Evolutionary conservation across 2,329 filamentous ascomycete species (phyloP), one percentile per base, ranked within the genome.

Genomic region (Daldinia sp.): DNA sequence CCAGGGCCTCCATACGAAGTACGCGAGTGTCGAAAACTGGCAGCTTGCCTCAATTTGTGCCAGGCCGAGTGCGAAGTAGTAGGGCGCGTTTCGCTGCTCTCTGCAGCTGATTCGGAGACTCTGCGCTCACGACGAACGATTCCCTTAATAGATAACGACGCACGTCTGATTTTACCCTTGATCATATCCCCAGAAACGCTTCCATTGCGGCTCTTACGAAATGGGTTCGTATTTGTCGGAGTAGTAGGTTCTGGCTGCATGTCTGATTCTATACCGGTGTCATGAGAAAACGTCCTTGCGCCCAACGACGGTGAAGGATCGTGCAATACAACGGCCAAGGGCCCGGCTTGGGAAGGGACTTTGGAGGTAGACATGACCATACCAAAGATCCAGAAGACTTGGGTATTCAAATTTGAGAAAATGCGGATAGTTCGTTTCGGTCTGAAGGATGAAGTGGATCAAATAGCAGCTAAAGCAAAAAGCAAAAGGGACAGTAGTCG

Each of bases 121-220:
- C 73, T 72, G n/a, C 79, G 77, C 58, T 72, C 69, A 25, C 83
- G 79, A 35, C 83, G 77, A 6, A 85, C 82, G 29, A 87, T 81
- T 29, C 81, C 81, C 69, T 82, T 76, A 49, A 87, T 71, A 7
- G 83, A 85, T 53, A 85, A 70, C 2, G 85, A 87, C 0, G 85
- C 85, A 8, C 85, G 78, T 21, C 85, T 81, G 50, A 87, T 77
- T 64, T 82, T 83, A 48, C 82, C 80, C 71, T 81, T 84, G 58
- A 87, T 61, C 11, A 72, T 71, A 5, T 68, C 61, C 10, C 56
- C 64, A 13, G 68, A 83, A 48, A 82, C 74, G 72, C 82, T 86
- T 70, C 82, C 75, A 73, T 82, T 84, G 53, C 82, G 67, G 55
- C 57, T 52, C 52, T 60, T 63, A 51, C 67, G 79, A 35, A 78